Conservation (phyloP, 192 early-diverging fungal species). For the Coemansia sp. region DNA sequence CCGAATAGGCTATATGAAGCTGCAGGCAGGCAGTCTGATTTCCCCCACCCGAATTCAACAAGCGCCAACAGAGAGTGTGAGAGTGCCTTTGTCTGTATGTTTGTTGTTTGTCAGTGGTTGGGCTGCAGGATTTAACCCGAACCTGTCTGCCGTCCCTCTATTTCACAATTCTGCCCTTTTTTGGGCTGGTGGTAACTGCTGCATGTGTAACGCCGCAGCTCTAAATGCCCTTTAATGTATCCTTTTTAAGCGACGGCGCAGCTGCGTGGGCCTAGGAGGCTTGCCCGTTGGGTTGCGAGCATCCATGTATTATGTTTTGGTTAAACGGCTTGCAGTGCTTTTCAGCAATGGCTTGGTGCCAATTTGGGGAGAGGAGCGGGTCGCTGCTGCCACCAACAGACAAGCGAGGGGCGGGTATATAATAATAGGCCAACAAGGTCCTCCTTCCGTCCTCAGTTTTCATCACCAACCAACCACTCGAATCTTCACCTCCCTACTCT, state of each 20-base stretch:
- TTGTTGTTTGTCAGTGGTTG: neutral
- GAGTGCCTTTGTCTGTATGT: neutral
- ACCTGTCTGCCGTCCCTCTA: neutral
- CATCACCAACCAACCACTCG: neutral
- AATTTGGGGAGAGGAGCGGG: slow-evolving; percentile 7
- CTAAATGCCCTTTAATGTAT: slow-evolving; percentile 7
- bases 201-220: slow-evolving; percentile 6
- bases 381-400: neutral
- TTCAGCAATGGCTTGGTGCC: slow-evolving; percentile 5
- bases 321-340: neutral
- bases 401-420: neutral
- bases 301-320: neutral
- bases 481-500: neutral
- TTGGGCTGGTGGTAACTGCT: neutral
- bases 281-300: neutral
- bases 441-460: neutral
- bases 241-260: neutral
- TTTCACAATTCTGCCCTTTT: neutral
- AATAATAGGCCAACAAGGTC: slow-evolving; percentile 3
- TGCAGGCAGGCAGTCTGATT: neutral
- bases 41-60: neutral
- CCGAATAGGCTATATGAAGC: slow-evolving; percentile 34
- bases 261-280: neutral
- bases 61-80: neutral
- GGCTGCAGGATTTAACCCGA: slow-evolving; percentile 8